A percentile compares a stretch with the other conserved stretches of the same genome.
These are phyloP conservation scores for Pichia nanzhaoensis DNA, from an alignment of 805 yeast species.

Conservation along the genomic window DNA sequence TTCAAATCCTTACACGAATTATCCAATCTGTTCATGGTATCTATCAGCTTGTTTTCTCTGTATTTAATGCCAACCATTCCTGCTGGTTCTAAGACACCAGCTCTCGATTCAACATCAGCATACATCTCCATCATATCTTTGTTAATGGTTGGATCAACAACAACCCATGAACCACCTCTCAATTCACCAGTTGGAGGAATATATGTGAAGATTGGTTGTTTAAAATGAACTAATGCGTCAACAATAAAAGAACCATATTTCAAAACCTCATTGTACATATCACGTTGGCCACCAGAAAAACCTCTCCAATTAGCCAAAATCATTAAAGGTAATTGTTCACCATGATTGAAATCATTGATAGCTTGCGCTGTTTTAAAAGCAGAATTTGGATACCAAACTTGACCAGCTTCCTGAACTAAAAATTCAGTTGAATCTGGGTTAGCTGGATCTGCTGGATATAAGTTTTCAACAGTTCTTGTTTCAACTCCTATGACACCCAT, in stretches of 20 bases:
- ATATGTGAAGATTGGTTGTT: conserved; percentile 94
- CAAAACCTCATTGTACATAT: conserved; percentile 97
- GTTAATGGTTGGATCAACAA: conserved; percentile 97
- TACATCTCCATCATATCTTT: conserved; percentile 99
- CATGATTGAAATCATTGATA: conserved; percentile 92
- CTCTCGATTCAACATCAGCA: conserved; percentile 92
- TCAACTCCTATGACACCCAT: conserved; percentile 98
- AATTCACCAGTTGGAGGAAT: conserved; percentile 98
- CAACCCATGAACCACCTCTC: conserved; percentile 99
- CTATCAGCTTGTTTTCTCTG: conserved; percentile 84
- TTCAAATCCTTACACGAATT: conserved; percentile 62
- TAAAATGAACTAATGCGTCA: conserved; percentile 91
- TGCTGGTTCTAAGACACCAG: conserved; percentile 97
- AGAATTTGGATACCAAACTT: conserved; percentile 99
- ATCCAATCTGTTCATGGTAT: conserved; percentile 91
- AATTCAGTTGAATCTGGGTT: conserved; percentile 90
- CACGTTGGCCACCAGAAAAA: conserved; percentile 99
- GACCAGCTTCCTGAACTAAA: conserved; percentile 92
- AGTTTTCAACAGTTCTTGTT: conserved; percentile 81
- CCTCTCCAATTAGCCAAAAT: conserved; percentile 99
- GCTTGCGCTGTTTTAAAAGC: conserved; percentile 99
- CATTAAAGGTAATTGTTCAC: conserved; percentile 97
- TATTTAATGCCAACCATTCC: conserved; percentile 99
- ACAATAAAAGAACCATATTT: conserved; percentile 96
- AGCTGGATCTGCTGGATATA: conserved; percentile 97